Conservation (phyloP, 331 rosid genomes). For the Pyracantha coccinea region DNA sequence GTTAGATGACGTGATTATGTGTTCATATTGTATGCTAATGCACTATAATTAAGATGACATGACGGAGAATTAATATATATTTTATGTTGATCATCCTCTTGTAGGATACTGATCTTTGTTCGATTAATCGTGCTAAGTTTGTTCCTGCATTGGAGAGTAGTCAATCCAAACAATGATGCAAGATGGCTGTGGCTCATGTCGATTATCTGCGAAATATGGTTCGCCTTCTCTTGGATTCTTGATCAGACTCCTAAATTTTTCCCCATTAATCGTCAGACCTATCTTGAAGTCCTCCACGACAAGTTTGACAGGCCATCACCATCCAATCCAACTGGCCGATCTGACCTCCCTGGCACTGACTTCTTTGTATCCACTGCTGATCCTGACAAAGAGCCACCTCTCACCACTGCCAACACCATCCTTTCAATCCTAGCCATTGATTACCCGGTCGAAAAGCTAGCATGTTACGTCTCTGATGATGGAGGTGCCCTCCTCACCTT, state of each 20-base stretch:
- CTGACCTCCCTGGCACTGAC: constrained; percentile 70
- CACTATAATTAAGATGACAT: not conserved
- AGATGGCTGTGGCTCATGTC: constrained; percentile 91
- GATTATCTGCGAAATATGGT: constrained; percentile 73
- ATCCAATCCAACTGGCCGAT: constrained; percentile 70
- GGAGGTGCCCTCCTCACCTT: constrained; percentile 83
- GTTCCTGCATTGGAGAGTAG: constrained; percentile 70
- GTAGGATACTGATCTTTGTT: constrained; percentile 51
- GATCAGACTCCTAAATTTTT: constrained; percentile 72
- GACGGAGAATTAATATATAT: not conserved
- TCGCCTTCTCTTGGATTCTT: constrained; percentile 82
- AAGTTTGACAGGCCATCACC: constrained; percentile 75
- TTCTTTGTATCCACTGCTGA: constrained; percentile 85
- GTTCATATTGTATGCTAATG: not conserved
- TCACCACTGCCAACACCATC: constrained; percentile 76
- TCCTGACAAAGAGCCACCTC: constrained; percentile 86
- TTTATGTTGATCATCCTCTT: not conserved
- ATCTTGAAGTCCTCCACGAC: constrained; percentile 57
- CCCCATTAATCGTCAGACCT: constrained; percentile 65
- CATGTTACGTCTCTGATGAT: constrained; percentile 83
- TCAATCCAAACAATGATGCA: constrained; percentile 68
- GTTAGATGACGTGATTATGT: not conserved
- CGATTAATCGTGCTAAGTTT: constrained; percentile 48
- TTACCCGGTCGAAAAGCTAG: constrained; percentile 80
- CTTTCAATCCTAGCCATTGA: constrained; percentile 78